phyloP scores from a whole-genome alignment of 176 grass and related monocot species.

The Lolium rigidum region DNA sequence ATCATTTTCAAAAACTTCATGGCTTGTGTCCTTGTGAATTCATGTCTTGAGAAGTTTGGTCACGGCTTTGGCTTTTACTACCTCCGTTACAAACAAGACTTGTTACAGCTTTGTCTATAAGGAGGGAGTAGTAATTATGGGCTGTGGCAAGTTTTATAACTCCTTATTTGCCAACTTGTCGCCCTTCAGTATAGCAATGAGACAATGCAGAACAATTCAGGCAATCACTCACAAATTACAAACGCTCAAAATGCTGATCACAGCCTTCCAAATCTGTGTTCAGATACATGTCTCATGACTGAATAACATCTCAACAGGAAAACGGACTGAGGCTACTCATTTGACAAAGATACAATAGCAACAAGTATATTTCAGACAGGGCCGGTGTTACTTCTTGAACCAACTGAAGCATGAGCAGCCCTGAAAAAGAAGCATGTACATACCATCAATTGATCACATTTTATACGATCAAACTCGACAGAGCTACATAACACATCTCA shows the following conservation, averaged over 20 bases:
- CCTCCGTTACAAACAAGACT: too few relatives aligned
- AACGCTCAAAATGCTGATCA: not conserved
- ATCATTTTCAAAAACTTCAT: too few relatives aligned
- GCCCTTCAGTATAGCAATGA: too few relatives aligned
- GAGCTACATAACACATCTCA: not conserved
- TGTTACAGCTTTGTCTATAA: too few relatives aligned
- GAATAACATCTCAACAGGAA: constrained; percentile 39
- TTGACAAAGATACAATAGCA: constrained; percentile 33
- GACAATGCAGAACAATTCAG: not conserved
- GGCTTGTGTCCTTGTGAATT: not conserved
- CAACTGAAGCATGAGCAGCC: constrained; percentile 67
- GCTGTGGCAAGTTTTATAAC: too few relatives aligned
- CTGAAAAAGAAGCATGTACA: constrained; percentile 39
- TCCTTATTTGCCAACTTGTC: too few relatives aligned
- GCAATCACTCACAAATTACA: not conserved
- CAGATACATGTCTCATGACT: not conserved
- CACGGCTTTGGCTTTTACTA: too few relatives aligned
- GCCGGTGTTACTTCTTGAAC: constrained; percentile 49
- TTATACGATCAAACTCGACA: not conserved
- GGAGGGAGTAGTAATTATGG: too few relatives aligned
- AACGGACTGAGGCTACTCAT: constrained; percentile 31
- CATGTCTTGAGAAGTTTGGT: not conserved
- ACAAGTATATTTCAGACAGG: not conserved
- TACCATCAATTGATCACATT: not conserved
- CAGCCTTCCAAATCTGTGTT: not conserved